Evolutionary conservation across 1,284 basidiomycete species (phyloP).

Genomic region (Moniliella sp.): DNA sequence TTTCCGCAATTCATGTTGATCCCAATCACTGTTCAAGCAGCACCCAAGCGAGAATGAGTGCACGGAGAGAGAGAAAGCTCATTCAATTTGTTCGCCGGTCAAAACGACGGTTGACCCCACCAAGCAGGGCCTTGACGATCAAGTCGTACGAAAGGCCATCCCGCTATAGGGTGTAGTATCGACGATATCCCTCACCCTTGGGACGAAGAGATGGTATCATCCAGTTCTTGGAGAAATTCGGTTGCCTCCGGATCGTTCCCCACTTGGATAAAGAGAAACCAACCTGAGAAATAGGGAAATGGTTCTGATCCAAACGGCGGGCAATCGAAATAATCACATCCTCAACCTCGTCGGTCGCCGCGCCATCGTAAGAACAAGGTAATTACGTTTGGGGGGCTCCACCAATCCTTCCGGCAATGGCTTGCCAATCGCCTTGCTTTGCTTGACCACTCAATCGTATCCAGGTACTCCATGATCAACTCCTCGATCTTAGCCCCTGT

Average conservation of each 20-base stretch:
- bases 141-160: constrained; percentile 36
- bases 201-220: constrained; percentile 35
- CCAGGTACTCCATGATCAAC: constrained; percentile 9
- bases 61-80: background rate
- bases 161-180: constrained; percentile 43
- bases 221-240: constrained; percentile 37
- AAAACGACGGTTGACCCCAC: constrained; percentile 33
- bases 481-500: constrained; percentile 13
- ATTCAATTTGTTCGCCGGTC: background rate
- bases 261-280: constrained; percentile 44
- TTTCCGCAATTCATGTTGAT: too few relatives aligned
- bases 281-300: constrained; percentile 39
- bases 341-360: constrained; percentile 38
- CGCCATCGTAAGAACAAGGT: constrained; percentile 10
- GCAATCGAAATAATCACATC: constrained; percentile 40
- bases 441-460: constrained; percentile 8
- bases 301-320: constrained; percentile 38
- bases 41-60: background rate
- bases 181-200: constrained; percentile 37
- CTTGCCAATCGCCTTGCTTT: background rate
- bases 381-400: constrained; percentile 6
- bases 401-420: background rate
- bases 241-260: constrained; percentile 39
- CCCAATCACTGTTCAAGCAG: too few relatives aligned
- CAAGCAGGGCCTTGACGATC: constrained; percentile 42